A percentile compares a stretch with the other conserved stretches of the same genome.
phyloP scores from a whole-genome alignment of 2,329 filamentous ascomycete genomes.

The Aureobasidium sp. region DNA sequence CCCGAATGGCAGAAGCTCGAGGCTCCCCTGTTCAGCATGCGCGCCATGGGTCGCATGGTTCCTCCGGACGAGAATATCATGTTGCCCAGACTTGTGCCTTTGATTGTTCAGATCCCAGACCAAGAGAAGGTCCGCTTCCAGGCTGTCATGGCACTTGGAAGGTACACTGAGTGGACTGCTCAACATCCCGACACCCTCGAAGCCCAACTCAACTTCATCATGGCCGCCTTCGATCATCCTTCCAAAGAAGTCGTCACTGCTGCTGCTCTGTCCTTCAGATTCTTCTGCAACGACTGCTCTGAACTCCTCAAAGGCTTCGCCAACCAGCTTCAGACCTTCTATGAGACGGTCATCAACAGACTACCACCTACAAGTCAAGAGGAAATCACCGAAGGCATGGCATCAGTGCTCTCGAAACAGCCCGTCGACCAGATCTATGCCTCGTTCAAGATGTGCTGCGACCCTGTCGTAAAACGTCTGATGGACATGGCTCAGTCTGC shows the following conservation, averaged over 20 bases:
- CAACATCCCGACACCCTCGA: slow-evolving; percentile 88
- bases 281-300: slow-evolving; percentile 93
- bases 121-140: slow-evolving; percentile 98
- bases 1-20: slow-evolving; percentile 96
- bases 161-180: slow-evolving; percentile 97
- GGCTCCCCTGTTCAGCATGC: slow-evolving; percentile 88
- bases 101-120: slow-evolving; percentile 87
- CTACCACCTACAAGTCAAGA: slow-evolving; percentile 83
- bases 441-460: slow-evolving; percentile 85
- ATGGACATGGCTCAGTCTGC: slow-evolving; percentile 84
- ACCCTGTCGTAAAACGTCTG: slow-evolving; percentile 77
- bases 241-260: slow-evolving; percentile 89
- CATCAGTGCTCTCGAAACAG: slow-evolving; percentile 82
- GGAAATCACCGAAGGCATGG: slow-evolving; percentile 92
- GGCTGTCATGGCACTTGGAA: slow-evolving; percentile 91
- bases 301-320: slow-evolving; percentile 78
- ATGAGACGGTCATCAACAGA: slow-evolving; percentile 79
- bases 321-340: slow-evolving; percentile 82
- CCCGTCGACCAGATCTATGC: slow-evolving; percentile 72
- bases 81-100: slow-evolving; percentile 82
- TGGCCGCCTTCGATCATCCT: slow-evolving; percentile 79
- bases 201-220: slow-evolving; percentile 90
- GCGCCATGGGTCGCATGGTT: slow-evolving; percentile 95
- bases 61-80: slow-evolving; percentile 80
- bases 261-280: slow-evolving; percentile 89